Evolutionary conservation across 2,329 filamentous ascomycete species (phyloP), one percentile per base, ranked within the genome.

Genomic region (Neurospora sp.): DNA sequence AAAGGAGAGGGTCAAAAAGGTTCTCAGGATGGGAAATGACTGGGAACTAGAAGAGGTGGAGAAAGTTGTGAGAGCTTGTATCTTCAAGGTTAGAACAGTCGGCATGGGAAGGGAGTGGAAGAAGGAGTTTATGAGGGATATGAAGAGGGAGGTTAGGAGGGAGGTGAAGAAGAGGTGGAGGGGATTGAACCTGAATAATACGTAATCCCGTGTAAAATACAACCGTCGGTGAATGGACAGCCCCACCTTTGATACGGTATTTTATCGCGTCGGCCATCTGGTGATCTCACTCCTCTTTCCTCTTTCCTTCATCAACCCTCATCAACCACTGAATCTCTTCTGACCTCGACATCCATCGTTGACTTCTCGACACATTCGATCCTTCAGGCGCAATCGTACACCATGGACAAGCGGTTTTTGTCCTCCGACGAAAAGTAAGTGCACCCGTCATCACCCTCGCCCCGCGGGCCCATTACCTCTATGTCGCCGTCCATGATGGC

Each of bases 401-500:
- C 68, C 23, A 72, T 72, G 72, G 68, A 70, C 11, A 38, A 72
- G 38, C 68, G 69, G 10, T 73, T 73, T 10, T 46, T 70, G 1
- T 71, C 70, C 11, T 66, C 72, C 2, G 72, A 73, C 66, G 70
- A 71, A 66, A 67, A 68, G 71, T 68, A 68, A 69, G 68, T 62
- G 9, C 7, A 68, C 4, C 28, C 4, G 19, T n/a, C 17, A 1
- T 46, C 43, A 6, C 33, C 33, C 33, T 33, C 33, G 6, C 33
- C 33, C 6, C 1, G 6, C 33, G 33, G 33, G 33, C 33, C 33
- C 33, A 33, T 33, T 6, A 33, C 5, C 4, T 28, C 23, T 1
- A 33, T 33, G 33, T 33, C 33, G 33, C 33, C 33, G 5, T 33
- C 33, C 5, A 33, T 33, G 33, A 6, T 33, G 4, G 5, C 33